A percentile compares a stretch with the other conserved stretches of the same genome.
These are phyloP conservation scores for Melastoma candidum DNA, from an alignment of 441 rosid species.

Conservation along the genomic window DNA sequence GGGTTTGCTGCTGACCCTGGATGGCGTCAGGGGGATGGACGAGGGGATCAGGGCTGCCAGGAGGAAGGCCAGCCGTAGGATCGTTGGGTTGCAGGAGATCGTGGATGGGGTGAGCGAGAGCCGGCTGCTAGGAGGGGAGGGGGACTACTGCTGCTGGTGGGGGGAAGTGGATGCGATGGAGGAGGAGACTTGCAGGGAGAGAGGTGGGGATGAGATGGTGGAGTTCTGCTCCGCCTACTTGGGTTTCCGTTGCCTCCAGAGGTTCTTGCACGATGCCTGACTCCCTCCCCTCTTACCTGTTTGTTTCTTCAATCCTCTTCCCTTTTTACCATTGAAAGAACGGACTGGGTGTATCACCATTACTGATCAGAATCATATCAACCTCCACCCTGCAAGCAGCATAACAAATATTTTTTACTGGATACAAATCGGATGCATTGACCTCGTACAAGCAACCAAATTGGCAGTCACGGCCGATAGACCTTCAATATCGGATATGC, in stretches of 20 bases:
- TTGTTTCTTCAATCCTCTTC: too few species aligned
- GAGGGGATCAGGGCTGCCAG: constrained; percentile 64
- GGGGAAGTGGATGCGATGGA: constrained; percentile 46
- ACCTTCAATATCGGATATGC: too few species aligned
- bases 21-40: constrained; percentile 45
- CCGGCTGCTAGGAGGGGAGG: constrained; percentile 9
- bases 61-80: constrained; percentile 68
- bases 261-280: constrained; percentile 44
- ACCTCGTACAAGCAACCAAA: too few species aligned
- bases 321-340: too few species aligned
- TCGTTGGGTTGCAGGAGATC: constrained; percentile 76
- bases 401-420: too few species aligned
- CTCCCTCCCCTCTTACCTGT: neutral
- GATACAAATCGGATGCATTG: too few species aligned
- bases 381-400: too few species aligned
- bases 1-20: constrained; percentile 64
- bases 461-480: too few species aligned
- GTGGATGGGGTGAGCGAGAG: constrained; percentile 37
- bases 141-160: constrained; percentile 28
- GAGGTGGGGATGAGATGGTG: constrained; percentile 78
- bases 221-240: constrained; percentile 67
- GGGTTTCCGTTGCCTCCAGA: constrained; percentile 82
- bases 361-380: too few species aligned
- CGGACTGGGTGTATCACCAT: too few species aligned
- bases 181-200: constrained; percentile 46